Conservation (phyloP, 2,329 filamentous ascomycete genomes). For the Lecanicillium sp. region DNA sequence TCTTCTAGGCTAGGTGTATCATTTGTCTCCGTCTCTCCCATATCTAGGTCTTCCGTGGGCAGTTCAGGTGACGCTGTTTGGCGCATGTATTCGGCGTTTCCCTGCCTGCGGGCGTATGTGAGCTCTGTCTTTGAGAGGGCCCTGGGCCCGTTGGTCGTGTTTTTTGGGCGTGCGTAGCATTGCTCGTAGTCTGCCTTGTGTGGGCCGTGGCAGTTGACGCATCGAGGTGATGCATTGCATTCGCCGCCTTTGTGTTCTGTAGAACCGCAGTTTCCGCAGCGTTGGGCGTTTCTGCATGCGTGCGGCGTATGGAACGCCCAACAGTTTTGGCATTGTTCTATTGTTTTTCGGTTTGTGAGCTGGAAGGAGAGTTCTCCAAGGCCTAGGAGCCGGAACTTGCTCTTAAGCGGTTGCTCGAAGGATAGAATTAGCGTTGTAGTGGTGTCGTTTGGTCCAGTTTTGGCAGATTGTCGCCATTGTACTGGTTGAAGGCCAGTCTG, state of each 20-base stretch:
- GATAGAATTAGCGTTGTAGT: background rate
- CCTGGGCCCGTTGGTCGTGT: background rate
- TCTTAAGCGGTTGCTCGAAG: slow-evolving; percentile 1
- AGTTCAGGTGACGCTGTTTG: no score
- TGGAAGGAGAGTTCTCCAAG: background rate
- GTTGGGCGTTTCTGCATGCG: no score
- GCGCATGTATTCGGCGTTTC: background rate
- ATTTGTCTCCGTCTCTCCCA: no score
- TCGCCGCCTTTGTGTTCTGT: background rate
- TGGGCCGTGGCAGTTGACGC: background rate
- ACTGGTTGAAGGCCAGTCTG: background rate
- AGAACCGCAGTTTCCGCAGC: no score
- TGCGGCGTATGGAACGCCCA: no score
- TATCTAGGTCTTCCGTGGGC: no score
- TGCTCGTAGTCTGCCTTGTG: background rate
- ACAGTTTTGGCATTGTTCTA: background rate
- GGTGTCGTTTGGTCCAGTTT: background rate
- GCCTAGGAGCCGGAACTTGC: background rate
- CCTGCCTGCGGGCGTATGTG: background rate
- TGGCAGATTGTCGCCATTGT: slow-evolving; percentile 1
- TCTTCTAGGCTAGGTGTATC: no score
- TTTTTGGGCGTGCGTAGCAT: background rate
- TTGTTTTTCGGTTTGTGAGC: no score
- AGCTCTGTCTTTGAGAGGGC: background rate
- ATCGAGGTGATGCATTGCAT: background rate